These are phyloP conservation scores for Orbilia ellipsospora DNA, from an alignment of 2,329 filamentous ascomycete genomes.

Conservation along the genomic window DNA sequence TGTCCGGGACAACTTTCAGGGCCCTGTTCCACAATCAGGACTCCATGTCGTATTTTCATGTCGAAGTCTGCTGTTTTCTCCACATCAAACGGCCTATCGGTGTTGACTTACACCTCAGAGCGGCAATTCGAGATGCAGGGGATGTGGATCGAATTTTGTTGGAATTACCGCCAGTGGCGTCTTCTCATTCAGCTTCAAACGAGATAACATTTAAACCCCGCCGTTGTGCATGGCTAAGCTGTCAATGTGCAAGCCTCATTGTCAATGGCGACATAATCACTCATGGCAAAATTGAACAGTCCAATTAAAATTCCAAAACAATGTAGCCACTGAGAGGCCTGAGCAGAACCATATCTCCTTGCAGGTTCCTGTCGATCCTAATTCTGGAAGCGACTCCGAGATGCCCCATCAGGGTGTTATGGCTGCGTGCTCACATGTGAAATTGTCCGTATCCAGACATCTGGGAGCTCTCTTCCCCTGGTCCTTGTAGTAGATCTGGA, in stretches of 20 bases:
- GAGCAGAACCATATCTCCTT: conserved; percentile 4
- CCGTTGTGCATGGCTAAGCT: background rate
- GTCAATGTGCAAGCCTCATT: conserved; percentile 10
- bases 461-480: conserved; percentile 26
- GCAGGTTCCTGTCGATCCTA: conserved; percentile 39
- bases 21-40: background rate
- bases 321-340: conserved; percentile 14
- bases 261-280: conserved; percentile 29
- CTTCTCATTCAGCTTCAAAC: too few species aligned
- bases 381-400: conserved; percentile 39
- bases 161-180: background rate
- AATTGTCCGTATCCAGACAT: conserved; percentile 5
- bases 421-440: conserved; percentile 30
- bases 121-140: background rate
- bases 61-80: background rate
- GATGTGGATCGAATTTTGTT: background rate
- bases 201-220: too few species aligned
- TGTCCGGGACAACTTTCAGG: background rate
- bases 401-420: conserved; percentile 34
- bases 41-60: background rate
- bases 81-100: conserved; percentile 22
- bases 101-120: background rate
- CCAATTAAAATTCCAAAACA: conserved; percentile 1
- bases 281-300: background rate
- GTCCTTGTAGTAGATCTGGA: conserved; percentile 45